Conservation (phyloP, 257 asterid species). For the Solanum chiquidenum region DNA sequence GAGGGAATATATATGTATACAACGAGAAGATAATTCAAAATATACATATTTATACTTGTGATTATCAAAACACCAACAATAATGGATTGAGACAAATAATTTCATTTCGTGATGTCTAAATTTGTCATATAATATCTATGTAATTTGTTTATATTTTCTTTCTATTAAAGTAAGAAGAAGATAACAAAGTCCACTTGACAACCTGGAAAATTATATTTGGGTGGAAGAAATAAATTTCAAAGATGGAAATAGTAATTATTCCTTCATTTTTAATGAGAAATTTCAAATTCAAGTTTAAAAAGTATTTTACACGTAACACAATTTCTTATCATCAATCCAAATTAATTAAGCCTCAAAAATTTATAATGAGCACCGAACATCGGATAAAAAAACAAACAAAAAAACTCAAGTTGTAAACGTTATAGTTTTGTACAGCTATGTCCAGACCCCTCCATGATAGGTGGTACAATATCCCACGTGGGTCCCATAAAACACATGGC, state of each 20-base stretch:
- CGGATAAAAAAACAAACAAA: too few relatives aligned
- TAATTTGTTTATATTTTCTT: neutral
- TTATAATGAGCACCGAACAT: neutral
- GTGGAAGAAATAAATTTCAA: neutral
- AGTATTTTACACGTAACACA: too few relatives aligned
- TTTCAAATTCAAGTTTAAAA: too few relatives aligned
- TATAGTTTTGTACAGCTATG: neutral
- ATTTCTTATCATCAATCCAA: neutral
- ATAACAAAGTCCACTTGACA: neutral
- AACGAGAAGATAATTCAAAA: neutral
- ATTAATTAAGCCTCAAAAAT: neutral
- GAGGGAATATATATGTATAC: too few relatives aligned
- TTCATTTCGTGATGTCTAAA: neutral
- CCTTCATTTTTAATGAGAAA: neutral
- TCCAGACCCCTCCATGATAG: constrained; percentile 5
- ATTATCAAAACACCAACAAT: neutral
- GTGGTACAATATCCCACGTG: neutral
- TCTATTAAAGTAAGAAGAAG: neutral
- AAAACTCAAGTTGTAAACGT: neutral
- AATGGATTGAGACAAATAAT: neutral
- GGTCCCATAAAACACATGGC: constrained; percentile 15
- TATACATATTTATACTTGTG: neutral
- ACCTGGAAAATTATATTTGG: neutral
- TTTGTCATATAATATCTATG: neutral
- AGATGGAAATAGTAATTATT: neutral